phyloP scores from a whole-genome alignment of 441 rosid species.

The Pelargonium myrrhifolium region DNA sequence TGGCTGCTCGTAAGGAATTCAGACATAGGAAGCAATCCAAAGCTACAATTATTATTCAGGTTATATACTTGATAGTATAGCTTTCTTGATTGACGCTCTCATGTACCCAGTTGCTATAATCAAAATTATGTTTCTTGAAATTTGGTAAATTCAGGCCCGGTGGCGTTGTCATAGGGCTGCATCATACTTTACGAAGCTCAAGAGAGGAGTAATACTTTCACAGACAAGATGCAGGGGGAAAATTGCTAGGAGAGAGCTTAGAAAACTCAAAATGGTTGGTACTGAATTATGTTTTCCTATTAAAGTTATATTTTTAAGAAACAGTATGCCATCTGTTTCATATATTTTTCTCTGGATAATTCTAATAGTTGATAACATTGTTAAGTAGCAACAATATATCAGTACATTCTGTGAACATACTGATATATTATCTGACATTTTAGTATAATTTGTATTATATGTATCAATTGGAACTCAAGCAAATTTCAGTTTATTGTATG shows the following conservation, averaged over 20 bases:
- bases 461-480: neutral
- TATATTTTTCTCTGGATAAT: no score
- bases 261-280: conserved; percentile 92
- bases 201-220: conserved; percentile 57
- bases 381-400: no score
- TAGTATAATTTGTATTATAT: no score
- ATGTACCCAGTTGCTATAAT: neutral
- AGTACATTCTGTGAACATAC: no score
- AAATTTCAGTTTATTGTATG: neutral
- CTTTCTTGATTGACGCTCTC: no score
- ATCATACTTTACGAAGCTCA: conserved; percentile 63
- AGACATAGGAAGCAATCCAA: conserved; percentile 65
- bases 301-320: neutral
- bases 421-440: no score
- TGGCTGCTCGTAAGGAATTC: conserved; percentile 73
- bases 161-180: conserved; percentile 67
- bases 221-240: conserved; percentile 95
- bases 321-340: neutral
- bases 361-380: no score
- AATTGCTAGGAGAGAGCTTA: conserved; percentile 67
- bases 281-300: conserved; percentile 10
- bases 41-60: conserved; percentile 77
- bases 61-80: no score
- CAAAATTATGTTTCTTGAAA: conserved; percentile 12
- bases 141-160: conserved; percentile 43